Conservation (phyloP, 1,284 basidiomycete species). For the Sporisorium graminicola region DNA sequence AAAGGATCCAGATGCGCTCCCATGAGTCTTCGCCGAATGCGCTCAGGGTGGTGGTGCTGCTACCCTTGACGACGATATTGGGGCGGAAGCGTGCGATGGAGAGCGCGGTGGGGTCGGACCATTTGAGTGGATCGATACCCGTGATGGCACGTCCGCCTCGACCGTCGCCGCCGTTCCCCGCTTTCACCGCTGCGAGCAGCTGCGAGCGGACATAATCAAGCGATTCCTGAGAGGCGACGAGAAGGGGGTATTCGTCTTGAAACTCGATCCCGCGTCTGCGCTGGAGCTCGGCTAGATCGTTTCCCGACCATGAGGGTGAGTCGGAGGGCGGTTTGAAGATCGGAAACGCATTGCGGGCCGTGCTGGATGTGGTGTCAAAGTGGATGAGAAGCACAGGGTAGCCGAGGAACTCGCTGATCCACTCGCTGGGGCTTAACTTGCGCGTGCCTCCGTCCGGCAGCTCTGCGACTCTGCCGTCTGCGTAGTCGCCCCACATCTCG, state of each 20-base stretch:
- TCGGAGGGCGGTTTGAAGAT: constrained; percentile 56
- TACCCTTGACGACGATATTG: constrained; percentile 48
- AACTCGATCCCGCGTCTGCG: constrained; percentile 52
- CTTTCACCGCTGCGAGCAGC: constrained; percentile 21
- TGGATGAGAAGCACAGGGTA: constrained; percentile 54
- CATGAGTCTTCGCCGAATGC: constrained; percentile 55
- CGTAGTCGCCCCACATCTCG: constrained; percentile 57
- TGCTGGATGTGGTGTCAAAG: constrained; percentile 45
- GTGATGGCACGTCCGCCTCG: constrained; percentile 27
- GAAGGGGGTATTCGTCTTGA: constrained; percentile 60
- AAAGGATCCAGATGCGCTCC: constrained; percentile 52
- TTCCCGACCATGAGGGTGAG: not conserved
- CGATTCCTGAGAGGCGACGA: constrained; percentile 49
- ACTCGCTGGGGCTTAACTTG: constrained; percentile 38
- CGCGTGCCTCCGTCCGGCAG: not conserved
- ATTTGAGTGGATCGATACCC: constrained; percentile 13
- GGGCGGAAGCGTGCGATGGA: constrained; percentile 53
- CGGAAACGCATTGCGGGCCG: constrained; percentile 41
- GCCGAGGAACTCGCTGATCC: constrained; percentile 57
- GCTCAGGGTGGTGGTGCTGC: not conserved
- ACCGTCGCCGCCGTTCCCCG: constrained; percentile 2
- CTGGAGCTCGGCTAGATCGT: constrained; percentile 24
- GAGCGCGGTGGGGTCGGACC: constrained; percentile 14
- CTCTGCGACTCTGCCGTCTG: constrained; percentile 45
- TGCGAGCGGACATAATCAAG: constrained; percentile 37